phyloP scores from a whole-genome alignment of 1,284 basidiomycete genomes.

The Agroathelia rolfsii region DNA sequence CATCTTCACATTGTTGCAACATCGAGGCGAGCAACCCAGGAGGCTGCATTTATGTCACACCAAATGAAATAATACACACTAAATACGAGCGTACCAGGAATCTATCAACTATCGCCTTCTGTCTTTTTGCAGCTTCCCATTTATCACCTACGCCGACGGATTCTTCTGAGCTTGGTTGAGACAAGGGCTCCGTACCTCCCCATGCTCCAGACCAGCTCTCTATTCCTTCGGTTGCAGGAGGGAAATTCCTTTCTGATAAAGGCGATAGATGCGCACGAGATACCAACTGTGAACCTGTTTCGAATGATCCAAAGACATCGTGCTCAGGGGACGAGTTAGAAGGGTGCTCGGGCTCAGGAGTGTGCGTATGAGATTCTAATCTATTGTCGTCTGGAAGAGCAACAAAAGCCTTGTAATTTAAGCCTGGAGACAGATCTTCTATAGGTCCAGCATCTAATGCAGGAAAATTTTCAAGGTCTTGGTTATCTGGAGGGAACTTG shows the following conservation, averaged over 20 bases:
- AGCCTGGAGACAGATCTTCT: no score
- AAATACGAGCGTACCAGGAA: constrained; percentile 42
- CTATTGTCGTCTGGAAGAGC: no score
- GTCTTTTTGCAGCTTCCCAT: constrained; percentile 54
- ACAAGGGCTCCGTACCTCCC: constrained; percentile 8
- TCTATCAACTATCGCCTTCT: constrained; percentile 48
- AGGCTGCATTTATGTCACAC: constrained; percentile 33
- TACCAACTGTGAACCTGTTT: constrained; percentile 32
- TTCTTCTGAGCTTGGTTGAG: constrained; percentile 13
- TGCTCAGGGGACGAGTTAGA: constrained; percentile 26
- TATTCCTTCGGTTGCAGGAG: constrained; percentile 28
- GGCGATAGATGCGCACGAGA: constrained; percentile 21
- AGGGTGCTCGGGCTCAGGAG: constrained; percentile 11
- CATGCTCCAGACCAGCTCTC: constrained; percentile 32
- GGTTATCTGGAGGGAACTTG: no score
- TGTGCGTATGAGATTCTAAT: no score
- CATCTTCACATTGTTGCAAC: constrained; percentile 38
- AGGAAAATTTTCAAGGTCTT: no score
- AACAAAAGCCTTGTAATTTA: no score
- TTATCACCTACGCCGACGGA: constrained; percentile 34
- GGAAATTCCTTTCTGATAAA: constrained; percentile 25
- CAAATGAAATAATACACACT: constrained; percentile 9
- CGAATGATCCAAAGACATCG: constrained; percentile 57
- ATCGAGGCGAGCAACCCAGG: constrained; percentile 54
- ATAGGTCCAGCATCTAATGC: no score